These are phyloP conservation scores for Boletus sp. DNA, from an alignment of 1,284 basidiomycete genomes.

Conservation along the genomic window DNA sequence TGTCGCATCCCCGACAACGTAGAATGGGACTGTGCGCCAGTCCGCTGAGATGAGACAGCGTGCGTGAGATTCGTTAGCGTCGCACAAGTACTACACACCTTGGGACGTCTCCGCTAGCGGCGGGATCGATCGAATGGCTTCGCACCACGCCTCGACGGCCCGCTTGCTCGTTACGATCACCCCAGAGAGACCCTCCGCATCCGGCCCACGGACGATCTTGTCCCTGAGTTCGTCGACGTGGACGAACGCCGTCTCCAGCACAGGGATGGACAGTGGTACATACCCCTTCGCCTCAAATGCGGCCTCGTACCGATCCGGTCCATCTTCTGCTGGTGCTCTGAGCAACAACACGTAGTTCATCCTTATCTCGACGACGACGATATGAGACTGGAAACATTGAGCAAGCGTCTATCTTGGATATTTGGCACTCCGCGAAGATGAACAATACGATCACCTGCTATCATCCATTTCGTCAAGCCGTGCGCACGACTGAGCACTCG, in stretches of 20 bases:
- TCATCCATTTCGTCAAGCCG: background rate
- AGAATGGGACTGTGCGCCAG: constrained; percentile 65
- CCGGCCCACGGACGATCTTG: constrained; percentile 42
- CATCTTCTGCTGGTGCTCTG: constrained; percentile 44
- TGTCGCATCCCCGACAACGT: constrained; percentile 70
- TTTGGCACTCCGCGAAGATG: constrained; percentile 12
- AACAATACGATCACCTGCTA: background rate
- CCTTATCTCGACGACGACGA: background rate
- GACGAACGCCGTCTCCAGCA: constrained; percentile 59
- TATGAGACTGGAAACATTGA: background rate
- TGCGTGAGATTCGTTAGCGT: background rate
- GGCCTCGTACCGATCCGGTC: constrained; percentile 52
- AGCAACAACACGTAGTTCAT: constrained; percentile 52
- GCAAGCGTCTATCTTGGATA: background rate
- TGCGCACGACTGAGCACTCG: background rate
- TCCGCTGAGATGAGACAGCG: constrained; percentile 17
- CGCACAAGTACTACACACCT: constrained; percentile 13
- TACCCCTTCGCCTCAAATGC: constrained; percentile 47
- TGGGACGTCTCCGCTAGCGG: background rate
- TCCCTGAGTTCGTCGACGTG: constrained; percentile 47
- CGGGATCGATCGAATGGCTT: constrained; percentile 34
- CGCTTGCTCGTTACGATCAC: constrained; percentile 74
- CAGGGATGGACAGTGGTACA: constrained; percentile 55
- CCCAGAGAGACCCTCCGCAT: constrained; percentile 41
- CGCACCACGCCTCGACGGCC: constrained; percentile 65